phyloP scores from a whole-genome alignment of 202 grass and related monocot species.

The Brachypodium distachyon region DNA sequence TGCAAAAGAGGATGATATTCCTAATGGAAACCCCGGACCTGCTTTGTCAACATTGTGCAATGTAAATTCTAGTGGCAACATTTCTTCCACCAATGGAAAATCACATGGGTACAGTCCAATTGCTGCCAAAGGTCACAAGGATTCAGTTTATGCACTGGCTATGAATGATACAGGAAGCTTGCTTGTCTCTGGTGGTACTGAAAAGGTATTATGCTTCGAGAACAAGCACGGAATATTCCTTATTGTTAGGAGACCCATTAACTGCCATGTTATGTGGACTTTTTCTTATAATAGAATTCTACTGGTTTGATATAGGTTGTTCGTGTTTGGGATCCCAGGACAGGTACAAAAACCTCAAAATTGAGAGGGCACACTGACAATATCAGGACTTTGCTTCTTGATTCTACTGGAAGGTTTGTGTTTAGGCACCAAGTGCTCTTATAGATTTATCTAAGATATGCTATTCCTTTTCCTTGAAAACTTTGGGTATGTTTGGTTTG shows the following conservation, averaged over 20 bases:
- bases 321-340: constrained; percentile 84
- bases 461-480: not conserved
- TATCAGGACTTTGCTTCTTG: constrained; percentile 84
- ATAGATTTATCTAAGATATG: constrained; percentile 2
- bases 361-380: constrained; percentile 97
- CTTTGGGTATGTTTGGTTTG: too few species aligned
- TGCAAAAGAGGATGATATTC: constrained; percentile 54
- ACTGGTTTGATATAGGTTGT: constrained; percentile 57
- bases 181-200: constrained; percentile 94
- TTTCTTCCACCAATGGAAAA: constrained; percentile 48
- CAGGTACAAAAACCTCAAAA: constrained; percentile 81
- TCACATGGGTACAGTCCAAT: constrained; percentile 71
- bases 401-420: constrained; percentile 85
- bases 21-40: constrained; percentile 64
- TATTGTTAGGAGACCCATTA: not conserved
- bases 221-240: not conserved
- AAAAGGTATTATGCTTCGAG: constrained; percentile 55
- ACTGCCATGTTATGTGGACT: not conserved
- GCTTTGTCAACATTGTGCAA: constrained; percentile 55
- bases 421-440: constrained; percentile 17
- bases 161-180: constrained; percentile 89
- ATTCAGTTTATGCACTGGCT: constrained; percentile 94
- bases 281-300: not conserved
- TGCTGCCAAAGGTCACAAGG: constrained; percentile 83
- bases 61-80: constrained; percentile 53